A percentile compares a stretch with the other conserved stretches of the same genome.
Evolutionary conservation across 2,329 filamentous ascomycete species (phyloP).

Genomic region (Colletotrichum tamarilloi): DNA sequence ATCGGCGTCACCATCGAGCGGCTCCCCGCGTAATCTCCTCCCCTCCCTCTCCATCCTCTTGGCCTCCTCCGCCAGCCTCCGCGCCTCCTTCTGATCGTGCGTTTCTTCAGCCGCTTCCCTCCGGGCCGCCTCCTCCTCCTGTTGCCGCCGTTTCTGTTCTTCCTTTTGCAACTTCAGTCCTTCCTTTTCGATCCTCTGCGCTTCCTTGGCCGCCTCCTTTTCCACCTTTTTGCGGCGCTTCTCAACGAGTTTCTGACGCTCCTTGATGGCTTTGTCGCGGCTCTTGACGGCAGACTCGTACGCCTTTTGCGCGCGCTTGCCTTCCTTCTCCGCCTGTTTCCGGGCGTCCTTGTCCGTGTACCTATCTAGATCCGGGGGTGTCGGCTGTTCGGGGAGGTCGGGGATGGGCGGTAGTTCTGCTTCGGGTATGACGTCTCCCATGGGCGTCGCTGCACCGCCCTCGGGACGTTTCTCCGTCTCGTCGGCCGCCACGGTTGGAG

Average conservation of each 20-base stretch:
- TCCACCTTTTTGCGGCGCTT: constrained; percentile 60
- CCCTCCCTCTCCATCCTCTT: constrained; percentile 38
- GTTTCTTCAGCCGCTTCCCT: constrained; percentile 29
- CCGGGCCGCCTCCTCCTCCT: constrained; percentile 38
- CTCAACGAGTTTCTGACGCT: constrained; percentile 69
- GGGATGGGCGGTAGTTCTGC: constrained; percentile 55
- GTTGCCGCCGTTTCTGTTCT: constrained; percentile 42
- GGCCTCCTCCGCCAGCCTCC: constrained; percentile 13
- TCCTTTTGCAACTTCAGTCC: constrained; percentile 43
- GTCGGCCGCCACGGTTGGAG: neutral
- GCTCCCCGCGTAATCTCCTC: constrained; percentile 34
- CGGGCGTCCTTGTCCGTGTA: constrained; percentile 73
- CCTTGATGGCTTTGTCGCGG: constrained; percentile 71
- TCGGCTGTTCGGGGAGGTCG: constrained; percentile 64
- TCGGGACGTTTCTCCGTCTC: neutral
- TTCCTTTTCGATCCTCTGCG: constrained; percentile 45
- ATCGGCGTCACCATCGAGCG: constrained; percentile 19
- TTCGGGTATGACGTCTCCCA: neutral
- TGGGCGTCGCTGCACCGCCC: too few species aligned
- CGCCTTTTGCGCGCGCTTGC: constrained; percentile 69
- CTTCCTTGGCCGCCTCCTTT: constrained; percentile 53
- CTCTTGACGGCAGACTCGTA: constrained; percentile 76
- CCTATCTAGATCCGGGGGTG: constrained; percentile 65
- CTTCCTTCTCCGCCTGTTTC: constrained; percentile 77
- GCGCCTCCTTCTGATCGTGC: constrained; percentile 33